These are phyloP conservation scores for Pleurotus platypus DNA, from an alignment of 768 basidiomycete species.

Conservation along the genomic window DNA sequence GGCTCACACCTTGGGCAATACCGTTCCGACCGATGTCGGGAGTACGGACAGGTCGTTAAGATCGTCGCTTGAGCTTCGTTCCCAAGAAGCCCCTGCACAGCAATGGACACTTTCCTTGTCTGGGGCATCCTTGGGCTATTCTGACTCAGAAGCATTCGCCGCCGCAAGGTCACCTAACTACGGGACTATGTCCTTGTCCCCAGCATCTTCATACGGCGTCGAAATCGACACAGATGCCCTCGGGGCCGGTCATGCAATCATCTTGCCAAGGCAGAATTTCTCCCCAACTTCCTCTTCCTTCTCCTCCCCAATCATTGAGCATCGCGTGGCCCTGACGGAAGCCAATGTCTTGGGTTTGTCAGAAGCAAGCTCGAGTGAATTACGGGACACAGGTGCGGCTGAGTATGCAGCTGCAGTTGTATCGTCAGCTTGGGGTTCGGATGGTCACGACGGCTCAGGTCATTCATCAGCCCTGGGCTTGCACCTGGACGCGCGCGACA, in stretches of 20 bases:
- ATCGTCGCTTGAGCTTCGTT: conserved; percentile 8
- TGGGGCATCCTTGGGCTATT: conserved; percentile 10
- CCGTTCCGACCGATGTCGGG: conserved; percentile 4
- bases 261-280: conserved; percentile 7
- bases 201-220: conserved; percentile 9
- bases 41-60: conserved; percentile 8
- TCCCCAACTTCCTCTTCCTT: conserved; percentile 16
- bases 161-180: conserved; percentile 4
- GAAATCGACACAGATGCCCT: conserved; percentile 10
- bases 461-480: neutral
- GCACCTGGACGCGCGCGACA: neutral
- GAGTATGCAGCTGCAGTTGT: conserved; percentile 31
- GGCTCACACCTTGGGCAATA: neutral
- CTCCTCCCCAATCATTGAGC: conserved; percentile 11
- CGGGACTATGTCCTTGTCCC: conserved; percentile 9
- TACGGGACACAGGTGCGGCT: conserved; percentile 20
- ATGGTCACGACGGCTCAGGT: conserved; percentile 3
- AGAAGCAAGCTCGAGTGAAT: neutral
- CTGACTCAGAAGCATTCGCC: conserved; percentile 9
- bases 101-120: conserved; percentile 16
- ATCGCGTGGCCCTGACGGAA: neutral
- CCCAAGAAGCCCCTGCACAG: neutral
- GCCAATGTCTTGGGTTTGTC: neutral
- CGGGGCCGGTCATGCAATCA: conserved; percentile 2
- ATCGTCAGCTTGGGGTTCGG: conserved; percentile 28